A percentile compares a stretch with the other conserved stretches of the same genome.
Evolutionary conservation across 202 grass and related monocot genomes (phyloP).

Genomic region (Alloteropsis angusta): DNA sequence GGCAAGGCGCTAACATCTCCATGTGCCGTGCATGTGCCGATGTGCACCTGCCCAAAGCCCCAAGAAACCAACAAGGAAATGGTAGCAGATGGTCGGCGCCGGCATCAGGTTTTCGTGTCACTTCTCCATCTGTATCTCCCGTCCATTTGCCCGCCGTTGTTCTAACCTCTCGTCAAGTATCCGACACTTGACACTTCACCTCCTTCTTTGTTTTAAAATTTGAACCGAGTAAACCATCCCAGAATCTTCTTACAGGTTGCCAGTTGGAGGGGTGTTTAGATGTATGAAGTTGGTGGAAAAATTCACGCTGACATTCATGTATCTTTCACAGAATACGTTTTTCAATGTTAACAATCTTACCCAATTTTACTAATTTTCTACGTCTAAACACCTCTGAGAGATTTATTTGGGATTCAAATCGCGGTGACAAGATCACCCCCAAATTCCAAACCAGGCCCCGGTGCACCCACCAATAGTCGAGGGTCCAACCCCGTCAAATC

Average conservation of each 20-base stretch:
- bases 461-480: background rate
- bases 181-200: background rate
- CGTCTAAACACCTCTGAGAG: too few relatives aligned
- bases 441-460: background rate
- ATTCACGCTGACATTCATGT: too few relatives aligned
- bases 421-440: background rate
- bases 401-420: background rate
- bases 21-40: background rate
- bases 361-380: too few relatives aligned
- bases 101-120: background rate
- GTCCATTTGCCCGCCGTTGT: background rate
- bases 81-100: constrained; percentile 17
- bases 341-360: too few relatives aligned
- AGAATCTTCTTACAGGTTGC: background rate
- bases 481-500: background rate
- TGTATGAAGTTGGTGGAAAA: too few relatives aligned
- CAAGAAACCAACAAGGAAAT: background rate
- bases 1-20: background rate
- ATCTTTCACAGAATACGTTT: too few relatives aligned
- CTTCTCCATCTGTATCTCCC: background rate
- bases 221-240: background rate
- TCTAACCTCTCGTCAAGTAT: background rate
- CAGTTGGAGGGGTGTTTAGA: too few relatives aligned
- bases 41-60: background rate
- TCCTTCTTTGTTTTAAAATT: background rate